Percentiles rank a stretch among this genome's conserved stretches.
Evolutionary conservation across 2,329 filamentous ascomycete genomes (phyloP).

Genomic region (Colletotrichum cordylinicola): DNA sequence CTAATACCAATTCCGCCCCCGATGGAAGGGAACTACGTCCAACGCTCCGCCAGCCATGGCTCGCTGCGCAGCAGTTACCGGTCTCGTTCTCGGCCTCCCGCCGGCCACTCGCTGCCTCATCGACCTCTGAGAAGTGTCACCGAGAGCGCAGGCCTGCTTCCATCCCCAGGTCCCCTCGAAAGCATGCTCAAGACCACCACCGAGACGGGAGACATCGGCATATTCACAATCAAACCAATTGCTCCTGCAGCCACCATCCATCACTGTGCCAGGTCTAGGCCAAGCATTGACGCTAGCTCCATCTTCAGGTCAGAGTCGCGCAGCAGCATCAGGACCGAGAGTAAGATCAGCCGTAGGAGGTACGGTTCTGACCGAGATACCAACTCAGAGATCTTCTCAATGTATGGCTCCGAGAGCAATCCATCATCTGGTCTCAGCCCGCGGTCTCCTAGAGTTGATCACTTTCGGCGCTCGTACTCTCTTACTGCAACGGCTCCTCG

Average conservation of each 20-base stretch:
- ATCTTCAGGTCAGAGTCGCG: conserved; percentile 32
- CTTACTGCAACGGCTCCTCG: conserved; percentile 58
- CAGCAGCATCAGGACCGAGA: conserved; percentile 34
- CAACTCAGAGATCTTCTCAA: conserved; percentile 60
- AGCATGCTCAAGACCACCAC: conserved; percentile 71
- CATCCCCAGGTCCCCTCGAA: conserved; percentile 60
- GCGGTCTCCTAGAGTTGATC: conserved; percentile 47
- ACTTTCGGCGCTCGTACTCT: conserved; percentile 58
- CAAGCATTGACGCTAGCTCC: conserved; percentile 32
- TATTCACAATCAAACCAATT: conserved; percentile 59
- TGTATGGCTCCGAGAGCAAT: conserved; percentile 59
- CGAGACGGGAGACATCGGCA: conserved; percentile 69
- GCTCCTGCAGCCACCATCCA: conserved; percentile 37
- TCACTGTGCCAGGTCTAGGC: conserved; percentile 31
- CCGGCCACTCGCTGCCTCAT: conserved; percentile 25
- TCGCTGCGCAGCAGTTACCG: conserved; percentile 40
- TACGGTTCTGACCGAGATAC: conserved; percentile 57
- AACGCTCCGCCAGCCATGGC: conserved; percentile 44
- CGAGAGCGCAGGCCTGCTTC: conserved; percentile 47
- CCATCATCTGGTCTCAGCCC: conserved; percentile 45
- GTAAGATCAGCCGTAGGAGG: conserved; percentile 47
- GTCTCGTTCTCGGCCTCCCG: conserved; percentile 28
- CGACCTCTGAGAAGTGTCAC: conserved; percentile 50
- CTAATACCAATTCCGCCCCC: background rate
- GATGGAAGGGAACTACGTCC: conserved; percentile 35